Evolutionary conservation across 352 stramenopile genomes (phyloP), one percentile per base, ranked within the genome.

Genomic region (Globisporangium cylindrosporum): DNA sequence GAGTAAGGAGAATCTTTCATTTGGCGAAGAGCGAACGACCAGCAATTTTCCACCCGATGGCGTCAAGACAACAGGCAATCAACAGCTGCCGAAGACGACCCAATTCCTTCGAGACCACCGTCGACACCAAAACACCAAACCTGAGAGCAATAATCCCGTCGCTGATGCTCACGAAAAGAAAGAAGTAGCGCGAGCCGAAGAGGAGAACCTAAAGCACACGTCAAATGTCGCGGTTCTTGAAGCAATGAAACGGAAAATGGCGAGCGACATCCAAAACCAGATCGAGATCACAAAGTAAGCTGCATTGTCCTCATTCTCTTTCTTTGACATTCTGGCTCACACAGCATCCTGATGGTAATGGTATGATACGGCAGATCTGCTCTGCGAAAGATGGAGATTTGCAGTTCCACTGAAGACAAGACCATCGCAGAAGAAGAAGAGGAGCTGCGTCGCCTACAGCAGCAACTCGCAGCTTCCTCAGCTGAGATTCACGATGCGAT

Each of bases 241-340:
- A 46, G 60, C 46, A 0, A 73, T 89, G 66, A 84, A 83, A 59
- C 62, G 67, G 27, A 64, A 70, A 57, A 74, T 89, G 55, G 36
- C 77, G 27, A 64, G 59, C 15, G 72, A 80, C 9, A 86, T 90
- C 29, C 76, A 79, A 53, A 56, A 73, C 2, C 80, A 90, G 61
- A 76, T 88, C 4, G 71, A 78, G 2, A 58, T 63, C 25, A 90
- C 81, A 1, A 90, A 75, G 81, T 90, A 74, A 48, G 69, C 59
- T 58, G 22, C n/a, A 27, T 59, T 59, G 18, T 71, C 59, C 27
- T 24, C 46, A 22, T 2, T 27, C 29, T 32, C 3, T 49, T 15
- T 25, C 32, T 43, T 34, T 62, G 15, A 24, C n/a, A 22, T 22
- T 54, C 1, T 27, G 24, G 22, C 20, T 54, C 14, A 12, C 22